These are phyloP conservation scores for Paecilomyces dactylethromorphus DNA, from an alignment of 2,329 filamentous ascomycete species.

Conservation along the genomic window DNA sequence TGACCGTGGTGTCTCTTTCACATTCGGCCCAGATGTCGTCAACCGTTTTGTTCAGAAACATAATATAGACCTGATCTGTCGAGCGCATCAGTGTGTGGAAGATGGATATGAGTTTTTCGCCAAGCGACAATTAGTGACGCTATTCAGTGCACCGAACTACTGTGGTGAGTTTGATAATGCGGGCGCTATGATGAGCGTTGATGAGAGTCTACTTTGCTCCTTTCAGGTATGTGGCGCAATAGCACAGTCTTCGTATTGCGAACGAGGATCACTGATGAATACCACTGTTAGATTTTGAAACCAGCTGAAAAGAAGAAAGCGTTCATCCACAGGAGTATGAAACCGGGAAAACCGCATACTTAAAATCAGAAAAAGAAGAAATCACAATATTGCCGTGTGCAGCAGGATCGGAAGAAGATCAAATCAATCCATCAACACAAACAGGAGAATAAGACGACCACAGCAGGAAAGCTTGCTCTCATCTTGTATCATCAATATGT, in stretches of 20 bases:
- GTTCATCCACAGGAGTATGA: not conserved
- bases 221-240: slow-evolving; percentile 64
- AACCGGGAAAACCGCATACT: not conserved
- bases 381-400: not conserved
- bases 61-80: slow-evolving; percentile 94
- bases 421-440: too few relatives aligned
- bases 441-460: too few relatives aligned
- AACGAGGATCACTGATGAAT: not conserved
- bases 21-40: slow-evolving; percentile 87
- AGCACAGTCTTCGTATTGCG: not conserved
- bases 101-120: slow-evolving; percentile 97
- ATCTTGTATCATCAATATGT: not conserved
- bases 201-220: slow-evolving; percentile 88
- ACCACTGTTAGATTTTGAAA: not conserved
- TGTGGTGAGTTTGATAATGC: slow-evolving; percentile 96
- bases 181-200: slow-evolving; percentile 95
- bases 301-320: not conserved
- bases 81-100: slow-evolving; percentile 90
- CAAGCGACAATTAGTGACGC: slow-evolving; percentile 83
- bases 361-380: not conserved
- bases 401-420: not conserved
- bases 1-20: slow-evolving; percentile 90
- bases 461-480: too few relatives aligned
- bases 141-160: slow-evolving; percentile 94
- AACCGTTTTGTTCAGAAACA: slow-evolving; percentile 92